Conservation (phyloP, 2,329 filamentous ascomycete genomes). For the Fusarium praegraminearum region DNA sequence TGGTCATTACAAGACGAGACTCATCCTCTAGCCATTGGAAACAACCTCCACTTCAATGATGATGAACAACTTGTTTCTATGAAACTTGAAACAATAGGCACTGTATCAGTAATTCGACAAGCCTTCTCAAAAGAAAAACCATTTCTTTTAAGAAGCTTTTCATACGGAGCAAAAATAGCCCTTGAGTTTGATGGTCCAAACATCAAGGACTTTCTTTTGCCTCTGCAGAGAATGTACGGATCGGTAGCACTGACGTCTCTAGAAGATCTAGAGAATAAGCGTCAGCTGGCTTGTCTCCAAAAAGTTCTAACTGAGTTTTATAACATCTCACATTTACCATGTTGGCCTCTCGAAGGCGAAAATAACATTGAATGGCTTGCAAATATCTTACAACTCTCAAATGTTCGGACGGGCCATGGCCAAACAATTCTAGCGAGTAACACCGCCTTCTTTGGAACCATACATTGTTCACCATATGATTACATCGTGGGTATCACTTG, state of each 20-base stretch:
- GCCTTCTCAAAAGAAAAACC: background rate
- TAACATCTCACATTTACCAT: background rate
- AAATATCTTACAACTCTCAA: background rate
- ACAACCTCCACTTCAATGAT: background rate
- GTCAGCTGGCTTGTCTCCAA: too few species aligned
- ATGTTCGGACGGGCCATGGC: fast-evolving
- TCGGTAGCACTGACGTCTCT: background rate
- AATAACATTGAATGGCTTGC: background rate
- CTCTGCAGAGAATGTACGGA: background rate
- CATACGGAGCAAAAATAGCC: background rate
- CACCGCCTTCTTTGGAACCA: background rate
- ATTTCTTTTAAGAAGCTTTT: background rate
- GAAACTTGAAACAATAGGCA: fast-evolving
- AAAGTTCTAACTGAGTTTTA: background rate
- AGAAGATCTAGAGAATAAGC: too few species aligned
- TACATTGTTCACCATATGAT: background rate
- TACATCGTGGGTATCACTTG: background rate
- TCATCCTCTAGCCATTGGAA: fast-evolving
- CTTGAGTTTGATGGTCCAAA: background rate
- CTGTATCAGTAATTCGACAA: background rate
- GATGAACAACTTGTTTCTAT: fast-evolving
- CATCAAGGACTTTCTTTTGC: background rate
- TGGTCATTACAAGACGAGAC: background rate
- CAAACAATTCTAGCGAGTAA: background rate
- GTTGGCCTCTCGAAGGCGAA: background rate